phyloP scores from a whole-genome alignment of 306 rosid genomes.

The Mimosa pudica region DNA sequence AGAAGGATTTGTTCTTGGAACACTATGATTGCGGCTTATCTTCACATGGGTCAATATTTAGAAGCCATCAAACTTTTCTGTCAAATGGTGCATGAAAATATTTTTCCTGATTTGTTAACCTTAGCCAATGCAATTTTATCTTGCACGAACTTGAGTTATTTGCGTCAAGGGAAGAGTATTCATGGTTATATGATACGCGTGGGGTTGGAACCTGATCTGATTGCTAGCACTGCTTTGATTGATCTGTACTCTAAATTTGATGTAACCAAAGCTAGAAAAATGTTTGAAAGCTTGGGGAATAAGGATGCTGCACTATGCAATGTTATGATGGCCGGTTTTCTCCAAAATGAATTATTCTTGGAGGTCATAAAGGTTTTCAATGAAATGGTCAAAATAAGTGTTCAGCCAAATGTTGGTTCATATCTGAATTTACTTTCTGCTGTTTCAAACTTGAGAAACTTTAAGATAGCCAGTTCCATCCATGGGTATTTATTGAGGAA shows the following conservation, averaged over 20 bases:
- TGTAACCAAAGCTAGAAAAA: constrained; percentile 43
- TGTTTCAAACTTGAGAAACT: constrained; percentile 39
- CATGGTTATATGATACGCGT: constrained; percentile 48
- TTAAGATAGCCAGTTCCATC: constrained; percentile 41
- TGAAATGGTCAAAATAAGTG: constrained; percentile 39
- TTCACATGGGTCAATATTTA: constrained; percentile 40
- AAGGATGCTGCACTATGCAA: constrained; percentile 45
- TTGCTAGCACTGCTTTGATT: constrained; percentile 53
- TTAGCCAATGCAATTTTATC: constrained; percentile 49
- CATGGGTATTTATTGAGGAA: constrained; percentile 47
- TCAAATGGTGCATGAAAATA: constrained; percentile 39
- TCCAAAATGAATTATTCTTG: constrained; percentile 31
- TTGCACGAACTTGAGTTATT: constrained; percentile 43
- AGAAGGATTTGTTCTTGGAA: constrained; percentile 50
- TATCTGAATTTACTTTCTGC: constrained; percentile 54
- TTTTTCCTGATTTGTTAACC: constrained; percentile 56
- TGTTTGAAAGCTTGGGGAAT: constrained; percentile 44
- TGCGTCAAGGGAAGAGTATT: constrained; percentile 50
- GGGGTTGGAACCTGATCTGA: constrained; percentile 42
- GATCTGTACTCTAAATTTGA: constrained; percentile 49
- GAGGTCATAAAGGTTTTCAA: constrained; percentile 38
- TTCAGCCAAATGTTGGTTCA: constrained; percentile 44
- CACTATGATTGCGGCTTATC: constrained; percentile 42
- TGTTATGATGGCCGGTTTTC: constrained; percentile 57
- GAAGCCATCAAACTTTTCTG: constrained; percentile 43